Evolutionary conservation across 768 basidiomycete genomes (phyloP).

Genomic region (Cantharellus anzutake): DNA sequence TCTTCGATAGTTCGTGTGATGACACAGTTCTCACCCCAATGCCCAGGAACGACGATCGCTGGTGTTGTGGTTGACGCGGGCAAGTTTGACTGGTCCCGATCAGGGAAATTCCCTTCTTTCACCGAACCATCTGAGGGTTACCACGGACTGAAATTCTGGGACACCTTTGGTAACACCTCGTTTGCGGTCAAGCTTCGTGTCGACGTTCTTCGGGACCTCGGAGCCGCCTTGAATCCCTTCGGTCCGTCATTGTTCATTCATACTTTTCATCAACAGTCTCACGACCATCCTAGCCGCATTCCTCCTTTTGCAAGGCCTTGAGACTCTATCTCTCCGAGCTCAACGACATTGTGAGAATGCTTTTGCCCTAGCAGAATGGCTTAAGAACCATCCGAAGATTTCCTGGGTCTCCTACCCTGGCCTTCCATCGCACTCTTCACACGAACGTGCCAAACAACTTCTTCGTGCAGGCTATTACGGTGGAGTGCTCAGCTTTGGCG

Average conservation of each 20-base stretch:
- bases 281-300: constrained; percentile 24
- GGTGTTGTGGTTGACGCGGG: constrained; percentile 60
- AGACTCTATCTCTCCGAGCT: constrained; percentile 52
- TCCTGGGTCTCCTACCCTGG: constrained; percentile 70
- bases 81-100: constrained; percentile 57
- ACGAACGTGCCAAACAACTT: constrained; percentile 36
- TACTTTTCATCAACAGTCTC: too few species aligned
- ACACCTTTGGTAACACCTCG: constrained; percentile 44
- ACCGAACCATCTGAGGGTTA: constrained; percentile 60
- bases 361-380: constrained; percentile 43
- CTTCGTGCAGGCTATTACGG: constrained; percentile 39
- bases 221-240: constrained; percentile 48
- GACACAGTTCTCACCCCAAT: constrained; percentile 25
- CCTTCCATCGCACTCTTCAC: constrained; percentile 37
- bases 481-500: constrained; percentile 61
- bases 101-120: constrained; percentile 54
- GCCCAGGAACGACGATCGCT: constrained; percentile 42
- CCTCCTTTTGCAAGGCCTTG: constrained; percentile 54
- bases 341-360: constrained; percentile 57
- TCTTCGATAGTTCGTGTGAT: constrained; percentile 10
- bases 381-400: constrained; percentile 43
- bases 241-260: constrained; percentile 10
- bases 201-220: constrained; percentile 40
- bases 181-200: constrained; percentile 23
- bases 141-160: constrained; percentile 46